Evolutionary conservation across 192 early-diverging fungal species (phyloP).

Genomic region (Backusella australiensis): DNA sequence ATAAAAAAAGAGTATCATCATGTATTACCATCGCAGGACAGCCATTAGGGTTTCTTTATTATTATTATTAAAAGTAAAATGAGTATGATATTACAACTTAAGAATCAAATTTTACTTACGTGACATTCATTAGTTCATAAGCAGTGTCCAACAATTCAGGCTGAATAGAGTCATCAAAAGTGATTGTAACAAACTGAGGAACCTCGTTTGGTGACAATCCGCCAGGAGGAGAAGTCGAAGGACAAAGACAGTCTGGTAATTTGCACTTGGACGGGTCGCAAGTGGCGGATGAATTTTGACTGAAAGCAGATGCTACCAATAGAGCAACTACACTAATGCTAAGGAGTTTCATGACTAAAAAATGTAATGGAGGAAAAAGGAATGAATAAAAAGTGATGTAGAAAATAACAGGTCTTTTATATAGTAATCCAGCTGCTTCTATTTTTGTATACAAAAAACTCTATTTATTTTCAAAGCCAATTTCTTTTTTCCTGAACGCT

Average conservation of each 20-base stretch:
- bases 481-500: not conserved
- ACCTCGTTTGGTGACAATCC: conserved; percentile 42
- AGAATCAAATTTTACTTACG: conserved; percentile 19
- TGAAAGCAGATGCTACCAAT: not conserved
- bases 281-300: conserved; percentile 8
- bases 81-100: not conserved
- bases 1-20: not conserved
- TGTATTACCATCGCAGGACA: conserved; percentile 24
- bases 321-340: conserved; percentile 2
- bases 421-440: not conserved
- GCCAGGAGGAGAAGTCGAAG: conserved; percentile 45
- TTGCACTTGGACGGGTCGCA: conserved; percentile 47
- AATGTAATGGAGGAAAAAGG: not conserved
- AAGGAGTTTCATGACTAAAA: conserved; percentile 3
- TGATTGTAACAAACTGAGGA: conserved; percentile 57
- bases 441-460: not conserved
- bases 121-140: conserved; percentile 28
- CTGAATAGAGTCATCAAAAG: conserved; percentile 65
- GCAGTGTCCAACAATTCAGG: conserved; percentile 22
- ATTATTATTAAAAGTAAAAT: not conserved
- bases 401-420: not conserved
- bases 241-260: conserved; percentile 49
- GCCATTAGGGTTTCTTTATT: conserved; percentile 43
- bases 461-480: not conserved
- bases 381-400: not conserved